Conservation (phyloP, 75 land plant genomes). For the Adiantum capillusveneris region DNA sequence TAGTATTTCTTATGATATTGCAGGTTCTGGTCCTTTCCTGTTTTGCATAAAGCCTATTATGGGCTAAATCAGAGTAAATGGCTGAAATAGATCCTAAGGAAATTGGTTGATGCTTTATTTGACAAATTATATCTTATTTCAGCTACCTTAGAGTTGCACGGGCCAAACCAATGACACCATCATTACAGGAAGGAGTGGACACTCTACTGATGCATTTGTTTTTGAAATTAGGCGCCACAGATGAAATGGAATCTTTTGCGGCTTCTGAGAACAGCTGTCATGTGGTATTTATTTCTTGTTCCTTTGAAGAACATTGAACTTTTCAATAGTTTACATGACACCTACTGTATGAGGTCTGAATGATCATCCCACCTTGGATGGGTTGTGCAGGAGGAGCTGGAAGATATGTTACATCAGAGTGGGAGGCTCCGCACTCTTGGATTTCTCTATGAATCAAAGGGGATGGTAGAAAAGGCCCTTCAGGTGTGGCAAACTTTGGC, state of each 20-base stretch:
- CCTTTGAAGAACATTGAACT: background rate
- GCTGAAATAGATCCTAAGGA: too few relatives aligned
- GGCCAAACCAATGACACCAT: slow-evolving; percentile 35
- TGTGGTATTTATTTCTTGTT: slow-evolving; percentile 83
- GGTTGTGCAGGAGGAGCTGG: slow-evolving; percentile 98
- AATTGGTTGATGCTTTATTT: too few relatives aligned
- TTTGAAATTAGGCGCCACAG: slow-evolving; percentile 48
- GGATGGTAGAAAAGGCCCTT: slow-evolving; percentile 60
- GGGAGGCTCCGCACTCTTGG: slow-evolving; percentile 85
- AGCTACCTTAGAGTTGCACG: slow-evolving; percentile 69
- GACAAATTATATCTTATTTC: too few relatives aligned
- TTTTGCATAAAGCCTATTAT: too few relatives aligned
- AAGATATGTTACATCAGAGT: slow-evolving; percentile 63
- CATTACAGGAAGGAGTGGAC: slow-evolving; percentile 83
- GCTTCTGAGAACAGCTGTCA: slow-evolving; percentile 71
- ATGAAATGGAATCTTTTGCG: slow-evolving; percentile 78
- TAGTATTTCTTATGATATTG: background rate
- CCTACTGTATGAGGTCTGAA: too few relatives aligned
- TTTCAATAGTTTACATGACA: too few relatives aligned
- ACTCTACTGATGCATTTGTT: slow-evolving; percentile 87
- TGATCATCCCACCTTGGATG: slow-evolving; percentile 37
- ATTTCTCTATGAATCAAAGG: slow-evolving; percentile 87
- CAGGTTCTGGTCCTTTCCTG: too few relatives aligned
- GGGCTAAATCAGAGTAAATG: too few relatives aligned
- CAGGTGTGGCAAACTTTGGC: slow-evolving; percentile 79